Percentiles rank a stretch among this genome's conserved stretches.
phyloP scores from a whole-genome alignment of 805 yeast species.

The Metschnikowia shivogae region DNA sequence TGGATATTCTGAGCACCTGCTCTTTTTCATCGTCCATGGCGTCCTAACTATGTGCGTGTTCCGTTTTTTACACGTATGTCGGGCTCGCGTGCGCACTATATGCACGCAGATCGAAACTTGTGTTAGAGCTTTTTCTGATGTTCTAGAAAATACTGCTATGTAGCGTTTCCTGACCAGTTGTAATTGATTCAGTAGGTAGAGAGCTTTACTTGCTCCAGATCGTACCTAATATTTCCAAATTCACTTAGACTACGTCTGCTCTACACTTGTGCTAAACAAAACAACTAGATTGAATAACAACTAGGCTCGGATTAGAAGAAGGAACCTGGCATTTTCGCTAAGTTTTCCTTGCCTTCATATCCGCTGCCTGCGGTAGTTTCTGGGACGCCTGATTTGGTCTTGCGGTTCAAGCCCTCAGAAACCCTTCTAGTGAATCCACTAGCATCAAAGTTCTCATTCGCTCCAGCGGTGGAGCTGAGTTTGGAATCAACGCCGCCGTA shows the following conservation, averaged over 20 bases:
- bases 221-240: no score
- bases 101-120: not conserved
- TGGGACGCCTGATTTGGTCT: not conserved
- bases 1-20: conserved; percentile 33
- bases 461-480: not conserved
- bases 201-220: no score
- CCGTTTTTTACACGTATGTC: conserved; percentile 3
- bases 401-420: not conserved
- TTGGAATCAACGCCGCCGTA: not conserved
- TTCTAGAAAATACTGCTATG: no score
- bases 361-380: conserved; percentile 1
- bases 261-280: no score
- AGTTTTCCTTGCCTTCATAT: not conserved
- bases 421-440: not conserved
- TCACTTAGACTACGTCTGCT: no score
- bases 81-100: not conserved
- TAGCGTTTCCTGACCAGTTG: no score
- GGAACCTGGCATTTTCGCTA: conserved; percentile 11
- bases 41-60: not conserved
- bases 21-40: conserved; percentile 19
- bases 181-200: no score
- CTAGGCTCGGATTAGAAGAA: conserved; percentile 1
- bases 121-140: no score
- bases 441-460: not conserved
- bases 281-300: not conserved